Conservation (phyloP, 352 stramenopile genomes). For the Thraustochytrium aureum region DNA sequence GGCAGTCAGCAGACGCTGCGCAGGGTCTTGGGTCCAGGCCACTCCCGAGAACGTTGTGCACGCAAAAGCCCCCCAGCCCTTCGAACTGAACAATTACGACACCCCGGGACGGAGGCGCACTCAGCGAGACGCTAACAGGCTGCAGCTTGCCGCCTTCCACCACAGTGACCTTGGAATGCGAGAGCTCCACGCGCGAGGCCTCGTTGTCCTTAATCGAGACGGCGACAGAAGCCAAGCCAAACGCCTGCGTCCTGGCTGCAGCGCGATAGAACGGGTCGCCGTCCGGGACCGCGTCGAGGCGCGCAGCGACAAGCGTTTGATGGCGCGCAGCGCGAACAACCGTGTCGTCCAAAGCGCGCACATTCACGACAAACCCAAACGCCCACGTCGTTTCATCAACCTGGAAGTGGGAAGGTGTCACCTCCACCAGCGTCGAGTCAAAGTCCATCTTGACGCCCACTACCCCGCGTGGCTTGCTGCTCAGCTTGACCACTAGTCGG, state of each 20-base stretch:
- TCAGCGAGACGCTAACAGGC: too few species aligned
- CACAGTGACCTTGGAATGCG: too few species aligned
- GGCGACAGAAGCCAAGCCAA: neutral
- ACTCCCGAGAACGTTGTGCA: too few species aligned
- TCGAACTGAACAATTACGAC: too few species aligned
- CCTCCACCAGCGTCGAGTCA: conserved; percentile 5
- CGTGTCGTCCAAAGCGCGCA: conserved; percentile 14
- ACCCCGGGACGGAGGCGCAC: too few species aligned
- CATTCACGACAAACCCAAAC: neutral
- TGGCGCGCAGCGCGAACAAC: neutral
- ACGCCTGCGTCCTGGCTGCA: neutral
- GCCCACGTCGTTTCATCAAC: neutral
- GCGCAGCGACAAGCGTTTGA: neutral
- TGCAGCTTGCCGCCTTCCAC: too few species aligned
- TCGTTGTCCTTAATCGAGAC: neutral
- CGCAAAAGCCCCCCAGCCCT: too few species aligned
- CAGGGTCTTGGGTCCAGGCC: too few species aligned
- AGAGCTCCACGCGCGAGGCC: too few species aligned
- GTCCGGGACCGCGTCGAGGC: neutral
- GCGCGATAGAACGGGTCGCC: neutral
- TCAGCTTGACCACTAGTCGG: neutral
- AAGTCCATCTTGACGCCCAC: neutral
- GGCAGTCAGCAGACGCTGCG: too few species aligned
- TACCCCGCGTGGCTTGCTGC: neutral
- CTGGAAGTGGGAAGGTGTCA: conserved; percentile 2